Evolutionary conservation across 192 early-diverging fungal species (phyloP).

Genomic region (Podila verticillata): DNA sequence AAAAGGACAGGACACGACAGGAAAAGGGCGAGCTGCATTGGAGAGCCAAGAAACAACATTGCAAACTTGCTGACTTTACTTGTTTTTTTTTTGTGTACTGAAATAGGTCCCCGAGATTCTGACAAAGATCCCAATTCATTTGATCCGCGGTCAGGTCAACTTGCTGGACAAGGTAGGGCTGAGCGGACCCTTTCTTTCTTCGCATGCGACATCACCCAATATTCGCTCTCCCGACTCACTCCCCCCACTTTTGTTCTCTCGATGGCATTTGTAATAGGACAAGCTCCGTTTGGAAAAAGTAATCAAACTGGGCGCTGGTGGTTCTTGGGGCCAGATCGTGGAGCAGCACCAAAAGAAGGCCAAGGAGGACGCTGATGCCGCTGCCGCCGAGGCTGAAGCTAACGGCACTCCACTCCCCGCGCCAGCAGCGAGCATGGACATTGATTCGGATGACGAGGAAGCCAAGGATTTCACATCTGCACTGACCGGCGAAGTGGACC

Average conservation of each 20-base stretch:
- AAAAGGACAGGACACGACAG: neutral
- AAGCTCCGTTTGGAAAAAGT: conserved; percentile 52
- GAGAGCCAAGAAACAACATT: neutral
- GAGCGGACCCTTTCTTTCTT: neutral
- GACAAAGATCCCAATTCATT: conserved; percentile 56
- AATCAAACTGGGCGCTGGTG: conserved; percentile 51
- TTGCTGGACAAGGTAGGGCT: conserved; percentile 53
- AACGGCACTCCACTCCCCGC: conserved; percentile 34
- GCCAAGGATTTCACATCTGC: conserved; percentile 35
- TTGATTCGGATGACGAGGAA: conserved; percentile 36
- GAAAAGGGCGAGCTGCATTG: neutral
- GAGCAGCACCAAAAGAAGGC: conserved; percentile 50
- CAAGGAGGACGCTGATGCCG: conserved; percentile 44
- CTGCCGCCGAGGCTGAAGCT: conserved; percentile 27
- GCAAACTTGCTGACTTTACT: neutral
- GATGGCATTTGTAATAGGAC: conserved; percentile 26
- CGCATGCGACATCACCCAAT: neutral
- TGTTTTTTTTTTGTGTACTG: neutral
- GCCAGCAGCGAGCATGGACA: neutral
- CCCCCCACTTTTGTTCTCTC: neutral
- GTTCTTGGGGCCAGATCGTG: conserved; percentile 49
- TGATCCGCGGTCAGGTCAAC: conserved; percentile 56
- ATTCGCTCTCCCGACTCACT: neutral
- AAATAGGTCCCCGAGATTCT: conserved; percentile 56
- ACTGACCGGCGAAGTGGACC: conserved; percentile 48